phyloP scores from a whole-genome alignment of 2,329 filamentous ascomycete genomes.

The Rutstroemia sp. region DNA sequence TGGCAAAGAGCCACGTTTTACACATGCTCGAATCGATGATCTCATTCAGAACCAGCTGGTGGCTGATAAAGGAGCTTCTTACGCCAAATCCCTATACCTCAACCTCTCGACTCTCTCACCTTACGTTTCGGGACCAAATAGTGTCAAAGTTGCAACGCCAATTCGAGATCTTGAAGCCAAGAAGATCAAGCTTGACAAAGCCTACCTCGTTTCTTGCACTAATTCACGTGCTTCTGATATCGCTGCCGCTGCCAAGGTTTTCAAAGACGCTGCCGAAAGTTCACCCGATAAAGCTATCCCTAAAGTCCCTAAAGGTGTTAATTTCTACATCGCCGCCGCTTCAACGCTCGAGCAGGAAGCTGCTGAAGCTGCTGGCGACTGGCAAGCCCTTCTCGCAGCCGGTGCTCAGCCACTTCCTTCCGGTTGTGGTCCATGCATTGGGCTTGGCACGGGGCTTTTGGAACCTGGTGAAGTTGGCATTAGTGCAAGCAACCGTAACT shows the following conservation, averaged over 20 bases:
- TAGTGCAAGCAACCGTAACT: constrained; percentile 78
- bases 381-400: constrained; percentile 74
- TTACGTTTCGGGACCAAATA: constrained; percentile 82
- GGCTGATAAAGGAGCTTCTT: constrained; percentile 71
- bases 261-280: constrained; percentile 62
- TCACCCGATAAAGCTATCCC: constrained; percentile 51
- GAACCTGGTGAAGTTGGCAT: constrained; percentile 85
- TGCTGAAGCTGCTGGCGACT: constrained; percentile 76
- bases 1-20: constrained; percentile 52
- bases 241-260: constrained; percentile 73
- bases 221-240: constrained; percentile 79
- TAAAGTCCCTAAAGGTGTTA: constrained; percentile 67
- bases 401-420: constrained; percentile 66
- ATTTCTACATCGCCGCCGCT: constrained; percentile 86
- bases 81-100: constrained; percentile 77
- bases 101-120: constrained; percentile 79
- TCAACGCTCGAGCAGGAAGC: constrained; percentile 68
- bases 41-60: constrained; percentile 57
- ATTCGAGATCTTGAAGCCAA: constrained; percentile 64
- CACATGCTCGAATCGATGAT: constrained; percentile 65
- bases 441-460: constrained; percentile 67
- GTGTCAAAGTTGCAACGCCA: constrained; percentile 79
- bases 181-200: constrained; percentile 72
- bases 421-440: constrained; percentile 81
- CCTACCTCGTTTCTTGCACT: constrained; percentile 86